Base-by-base conservation (phyloP, 2,329 filamentous ascomycete genomes). In the Botryotinia calthae region DNA sequence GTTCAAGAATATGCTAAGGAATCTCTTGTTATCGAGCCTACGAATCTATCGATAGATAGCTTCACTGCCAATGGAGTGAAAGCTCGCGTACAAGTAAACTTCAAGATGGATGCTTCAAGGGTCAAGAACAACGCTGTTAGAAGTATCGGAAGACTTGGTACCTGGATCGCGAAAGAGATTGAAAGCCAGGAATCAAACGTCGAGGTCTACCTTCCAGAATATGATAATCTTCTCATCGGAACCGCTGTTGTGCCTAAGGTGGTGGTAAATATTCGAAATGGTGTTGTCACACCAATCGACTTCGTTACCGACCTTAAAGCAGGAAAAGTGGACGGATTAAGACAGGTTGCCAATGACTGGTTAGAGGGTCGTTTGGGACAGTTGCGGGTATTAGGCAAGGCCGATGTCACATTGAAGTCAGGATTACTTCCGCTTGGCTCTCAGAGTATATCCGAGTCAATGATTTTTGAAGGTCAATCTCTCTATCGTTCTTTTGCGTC, bases 1-100 rank as follows among this genome's bases (percentile, higher is more conserved):
- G 89, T 97, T 18, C 90, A 97, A 82, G 88, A 93, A 80, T 99
- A 99, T 82, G 93, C 92, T 66, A 91, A 95, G 82, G 87, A 95
- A 81, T 93, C 95, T 4, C 87, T 91, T 37, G 89, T 95, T 28
- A 88, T 99, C 76, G 89, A 95, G 79, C 93, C 96, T 2, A 94
- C 91, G 9, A 92, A 91, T 76, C 83, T 99, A 31, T 94, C 94
- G 2, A 90, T 99, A 74, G 92, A 96, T 79, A 93, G 92, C 2
- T 92, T 98, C 76, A 98, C 94, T 0, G 80, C 89, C 12, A 87
- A 90, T 73, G 95, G 96, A 20, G 88, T 98, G 14, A 89, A 87
- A 74, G 92, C 93, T 46, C 90, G 94, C 75, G 86, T 99, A 64
- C 91, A 95, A 79, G 95, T 93, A 31, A 91, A 92, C 71, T 93